Evolutionary conservation across 1,284 basidiomycete genomes (phyloP).

Genomic region (Grifola frondosa): DNA sequence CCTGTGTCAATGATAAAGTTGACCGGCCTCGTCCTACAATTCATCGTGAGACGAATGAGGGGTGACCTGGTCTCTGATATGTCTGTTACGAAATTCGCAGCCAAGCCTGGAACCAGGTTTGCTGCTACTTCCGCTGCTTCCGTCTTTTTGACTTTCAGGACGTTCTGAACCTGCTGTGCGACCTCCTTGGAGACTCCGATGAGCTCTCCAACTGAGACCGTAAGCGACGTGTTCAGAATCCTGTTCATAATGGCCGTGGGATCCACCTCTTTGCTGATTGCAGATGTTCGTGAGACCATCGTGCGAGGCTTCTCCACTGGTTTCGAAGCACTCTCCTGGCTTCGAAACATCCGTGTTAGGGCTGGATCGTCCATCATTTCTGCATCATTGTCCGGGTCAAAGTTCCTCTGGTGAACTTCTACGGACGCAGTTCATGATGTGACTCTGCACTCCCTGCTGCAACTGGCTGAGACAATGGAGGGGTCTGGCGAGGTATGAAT

Average conservation of each 20-base stretch:
- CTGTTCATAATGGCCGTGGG: neutral
- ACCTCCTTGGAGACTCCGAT: slow-evolving; percentile 2
- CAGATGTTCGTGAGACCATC: too few relatives aligned
- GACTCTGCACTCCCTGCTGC: too few relatives aligned
- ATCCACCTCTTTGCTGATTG: slow-evolving; percentile 1
- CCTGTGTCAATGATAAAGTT: slow-evolving; percentile 4
- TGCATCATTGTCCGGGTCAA: slow-evolving; percentile 2
- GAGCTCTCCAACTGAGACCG: slow-evolving; percentile 1
- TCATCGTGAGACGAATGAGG: slow-evolving; percentile 1
- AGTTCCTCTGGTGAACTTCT: neutral
- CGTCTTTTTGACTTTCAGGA: neutral
- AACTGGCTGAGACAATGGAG: neutral
- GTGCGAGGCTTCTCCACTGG: neutral
- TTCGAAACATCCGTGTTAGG: neutral
- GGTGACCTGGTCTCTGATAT: neutral
- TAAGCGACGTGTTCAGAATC: neutral
- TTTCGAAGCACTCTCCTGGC: neutral
- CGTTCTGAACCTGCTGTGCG: neutral
- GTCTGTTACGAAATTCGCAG: too few relatives aligned
- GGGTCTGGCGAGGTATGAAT: neutral
- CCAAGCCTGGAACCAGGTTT: too few relatives aligned
- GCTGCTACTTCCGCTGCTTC: neutral
- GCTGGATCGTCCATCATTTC: slow-evolving; percentile 2
- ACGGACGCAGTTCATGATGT: neutral
- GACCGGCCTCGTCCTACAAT: slow-evolving; percentile 1